A percentile compares a stretch with the other conserved stretches of the same genome.
These are phyloP conservation scores for Perkinsus olseni DNA, from an alignment of 169 alveolate genomes.

Conservation along the genomic window DNA sequence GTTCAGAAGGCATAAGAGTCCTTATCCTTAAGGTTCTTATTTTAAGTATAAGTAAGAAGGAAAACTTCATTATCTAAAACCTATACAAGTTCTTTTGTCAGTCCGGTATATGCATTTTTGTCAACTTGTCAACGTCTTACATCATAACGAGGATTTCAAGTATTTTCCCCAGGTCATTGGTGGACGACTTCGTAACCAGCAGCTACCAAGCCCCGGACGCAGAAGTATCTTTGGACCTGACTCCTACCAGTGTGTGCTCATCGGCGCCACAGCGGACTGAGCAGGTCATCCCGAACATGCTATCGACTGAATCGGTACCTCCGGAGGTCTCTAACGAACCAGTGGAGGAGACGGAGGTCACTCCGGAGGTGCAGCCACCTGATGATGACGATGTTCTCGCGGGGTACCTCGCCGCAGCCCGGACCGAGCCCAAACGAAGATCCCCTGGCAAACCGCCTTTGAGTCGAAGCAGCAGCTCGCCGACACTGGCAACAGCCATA, in stretches of 20 bases:
- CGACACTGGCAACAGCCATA: not conserved
- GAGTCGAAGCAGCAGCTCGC: not conserved
- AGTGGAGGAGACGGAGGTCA: not conserved
- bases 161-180: not conserved
- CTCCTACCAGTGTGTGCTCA: not conserved
- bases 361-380: not conserved
- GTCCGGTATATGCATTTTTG: too few species aligned
- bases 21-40: too few species aligned
- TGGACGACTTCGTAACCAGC: not conserved
- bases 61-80: too few species aligned
- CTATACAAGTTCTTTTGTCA: too few species aligned
- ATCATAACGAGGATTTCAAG: too few species aligned
- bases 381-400: not conserved
- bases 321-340: not conserved
- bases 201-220: not conserved
- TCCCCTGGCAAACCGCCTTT: not conserved
- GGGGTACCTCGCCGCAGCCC: not conserved
- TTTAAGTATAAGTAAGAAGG: too few species aligned
- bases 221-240: not conserved
- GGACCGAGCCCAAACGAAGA: not conserved
- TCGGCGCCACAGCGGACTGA: not conserved
- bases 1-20: too few species aligned
- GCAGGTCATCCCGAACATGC: too few species aligned
- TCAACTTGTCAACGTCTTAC: too few species aligned
- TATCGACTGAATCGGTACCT: too few species aligned